Evolutionary conservation across 805 yeast genomes (phyloP).

Genomic region (Candida coquimbonensis): DNA sequence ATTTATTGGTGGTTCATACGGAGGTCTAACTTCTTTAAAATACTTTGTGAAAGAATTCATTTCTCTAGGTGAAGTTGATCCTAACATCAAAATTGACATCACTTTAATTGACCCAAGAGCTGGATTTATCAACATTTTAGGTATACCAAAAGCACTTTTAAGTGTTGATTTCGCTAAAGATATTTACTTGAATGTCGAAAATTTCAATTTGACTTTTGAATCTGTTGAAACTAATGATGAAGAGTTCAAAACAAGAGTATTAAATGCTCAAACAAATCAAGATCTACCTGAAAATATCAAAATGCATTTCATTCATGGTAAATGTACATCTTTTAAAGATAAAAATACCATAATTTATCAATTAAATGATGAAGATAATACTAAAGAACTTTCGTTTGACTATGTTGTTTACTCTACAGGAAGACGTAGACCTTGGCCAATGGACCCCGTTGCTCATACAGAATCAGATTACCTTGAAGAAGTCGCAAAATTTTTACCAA

Average conservation of each 20-base stretch:
- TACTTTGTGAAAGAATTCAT: conserved; percentile 14
- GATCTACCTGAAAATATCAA: conserved; percentile 11
- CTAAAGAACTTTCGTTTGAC: conserved; percentile 31
- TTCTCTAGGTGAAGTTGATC: conserved; percentile 1
- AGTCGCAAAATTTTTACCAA: conserved; percentile 29
- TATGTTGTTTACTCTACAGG: conserved; percentile 44
- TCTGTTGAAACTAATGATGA: conserved; percentile 30
- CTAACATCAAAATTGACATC: conserved; percentile 19
- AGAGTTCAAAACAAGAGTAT: conserved; percentile 17
- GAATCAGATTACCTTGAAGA: conserved; percentile 32
- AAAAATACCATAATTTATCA: conserved; percentile 14
- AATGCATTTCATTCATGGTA: conserved; percentile 19
- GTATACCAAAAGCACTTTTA: conserved; percentile 32
- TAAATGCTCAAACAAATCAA: conserved; percentile 3
- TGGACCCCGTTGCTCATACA: conserved; percentile 40
- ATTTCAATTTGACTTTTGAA: conserved; percentile 21
- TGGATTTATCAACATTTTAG: conserved; percentile 34
- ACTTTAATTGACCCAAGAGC: conserved; percentile 33
- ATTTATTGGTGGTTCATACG: conserved; percentile 30
- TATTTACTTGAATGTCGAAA: conserved; percentile 26
- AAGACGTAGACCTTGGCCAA: conserved; percentile 46
- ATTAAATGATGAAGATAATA: conserved; percentile 16
- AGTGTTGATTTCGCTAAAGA: conserved; percentile 30
- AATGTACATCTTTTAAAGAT: conserved; percentile 17
- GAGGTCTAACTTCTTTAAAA: conserved; percentile 28